phyloP scores from a whole-genome alignment of 2,329 filamentous ascomycete genomes.

The Cytospora schulzeri region DNA sequence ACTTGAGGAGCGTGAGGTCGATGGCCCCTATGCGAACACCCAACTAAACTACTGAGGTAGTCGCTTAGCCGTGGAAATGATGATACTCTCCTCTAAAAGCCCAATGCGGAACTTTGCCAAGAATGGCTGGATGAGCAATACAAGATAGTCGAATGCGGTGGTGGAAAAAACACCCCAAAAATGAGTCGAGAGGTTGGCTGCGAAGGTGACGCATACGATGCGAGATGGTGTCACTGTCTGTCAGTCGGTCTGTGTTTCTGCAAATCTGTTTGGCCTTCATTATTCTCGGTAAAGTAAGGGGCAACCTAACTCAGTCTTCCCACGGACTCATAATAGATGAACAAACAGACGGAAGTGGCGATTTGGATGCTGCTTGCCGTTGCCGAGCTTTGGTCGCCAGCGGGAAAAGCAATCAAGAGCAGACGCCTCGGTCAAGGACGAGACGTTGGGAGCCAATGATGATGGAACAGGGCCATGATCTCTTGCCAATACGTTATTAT shows the following conservation, averaged over 20 bases:
- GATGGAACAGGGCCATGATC: background rate
- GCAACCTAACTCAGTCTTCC: background rate
- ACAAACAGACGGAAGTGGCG: constrained; percentile 23
- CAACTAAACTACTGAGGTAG: background rate
- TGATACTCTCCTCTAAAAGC: background rate
- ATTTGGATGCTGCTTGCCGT: constrained; percentile 29
- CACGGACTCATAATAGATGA: background rate
- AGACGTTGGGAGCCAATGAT: background rate
- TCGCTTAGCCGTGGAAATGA: background rate
- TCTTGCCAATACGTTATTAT: background rate
- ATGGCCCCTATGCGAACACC: background rate
- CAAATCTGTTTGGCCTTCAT: background rate
- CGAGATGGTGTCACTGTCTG: constrained; percentile 1
- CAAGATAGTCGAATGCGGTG: background rate
- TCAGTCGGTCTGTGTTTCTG: background rate
- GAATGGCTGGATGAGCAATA: background rate
- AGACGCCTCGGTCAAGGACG: background rate
- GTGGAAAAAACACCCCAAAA: background rate
- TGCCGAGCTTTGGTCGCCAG: constrained; percentile 20
- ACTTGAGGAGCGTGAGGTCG: background rate
- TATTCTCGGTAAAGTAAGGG: constrained; percentile 3
- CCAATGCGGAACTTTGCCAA: background rate
- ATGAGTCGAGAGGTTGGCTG: background rate
- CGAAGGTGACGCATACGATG: background rate
- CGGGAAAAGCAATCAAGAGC: background rate